A percentile compares a stretch with the other conserved stretches of the same genome.
These are phyloP conservation scores for Mycena kentingensis DNA, from an alignment of 768 basidiomycete species.

Conservation along the genomic window DNA sequence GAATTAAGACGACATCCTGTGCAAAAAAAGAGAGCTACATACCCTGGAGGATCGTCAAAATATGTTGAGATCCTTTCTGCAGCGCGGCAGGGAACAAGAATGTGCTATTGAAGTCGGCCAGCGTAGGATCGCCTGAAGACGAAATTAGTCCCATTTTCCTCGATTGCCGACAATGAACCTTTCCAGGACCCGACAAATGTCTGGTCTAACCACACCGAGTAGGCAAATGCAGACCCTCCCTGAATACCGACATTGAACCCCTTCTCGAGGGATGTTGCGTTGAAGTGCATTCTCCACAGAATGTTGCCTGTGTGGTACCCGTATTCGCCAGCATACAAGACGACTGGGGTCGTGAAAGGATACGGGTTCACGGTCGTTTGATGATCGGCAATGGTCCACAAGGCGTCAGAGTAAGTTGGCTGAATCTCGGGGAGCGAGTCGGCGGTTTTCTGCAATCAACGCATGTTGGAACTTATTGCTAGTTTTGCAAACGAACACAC, in stretches of 20 bases:
- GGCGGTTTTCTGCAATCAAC: constrained; percentile 38
- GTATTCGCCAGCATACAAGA: constrained; percentile 52
- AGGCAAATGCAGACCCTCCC: constrained; percentile 52
- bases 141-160: background rate
- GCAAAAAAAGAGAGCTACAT: background rate
- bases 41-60: constrained; percentile 50
- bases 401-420: constrained; percentile 40
- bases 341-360: constrained; percentile 38
- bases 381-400: constrained; percentile 46
- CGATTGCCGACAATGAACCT: constrained; percentile 12
- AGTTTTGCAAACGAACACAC: constrained; percentile 24
- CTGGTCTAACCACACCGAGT: constrained; percentile 51
- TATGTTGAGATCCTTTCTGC: constrained; percentile 36
- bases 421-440: constrained; percentile 46
- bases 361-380: constrained; percentile 45
- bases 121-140: constrained; percentile 33
- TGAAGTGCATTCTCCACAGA: constrained; percentile 55
- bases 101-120: constrained; percentile 34
- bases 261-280: constrained; percentile 46
- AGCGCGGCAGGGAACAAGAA: constrained; percentile 37
- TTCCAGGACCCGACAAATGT: constrained; percentile 51
- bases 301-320: constrained; percentile 55
- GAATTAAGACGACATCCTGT: background rate
- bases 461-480: background rate
- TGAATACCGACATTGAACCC: constrained; percentile 42